Evolutionary conservation across 768 basidiomycete genomes (phyloP).

Genomic region (Suillus ampliporus): DNA sequence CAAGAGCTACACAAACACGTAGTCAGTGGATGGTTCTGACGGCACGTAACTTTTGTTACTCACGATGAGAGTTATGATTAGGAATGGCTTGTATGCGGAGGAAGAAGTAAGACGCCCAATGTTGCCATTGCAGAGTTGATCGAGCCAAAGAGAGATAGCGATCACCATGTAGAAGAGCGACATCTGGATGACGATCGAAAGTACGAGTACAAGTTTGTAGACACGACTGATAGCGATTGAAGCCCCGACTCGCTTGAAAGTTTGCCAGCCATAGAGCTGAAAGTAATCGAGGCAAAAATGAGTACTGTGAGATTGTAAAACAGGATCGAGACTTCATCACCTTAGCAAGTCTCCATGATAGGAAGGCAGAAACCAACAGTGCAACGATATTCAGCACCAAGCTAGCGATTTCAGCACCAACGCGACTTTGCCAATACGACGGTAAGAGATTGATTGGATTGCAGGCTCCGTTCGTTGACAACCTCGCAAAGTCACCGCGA

Average conservation of each 20-base stretch:
- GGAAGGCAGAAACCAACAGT: slow-evolving; percentile 61
- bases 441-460: slow-evolving; percentile 57
- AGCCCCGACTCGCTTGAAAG: slow-evolving; percentile 85
- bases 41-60: slow-evolving; percentile 34
- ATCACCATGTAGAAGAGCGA: slow-evolving; percentile 77
- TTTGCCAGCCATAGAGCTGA: slow-evolving; percentile 84
- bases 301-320: slow-evolving; percentile 1
- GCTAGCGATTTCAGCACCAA: slow-evolving; percentile 65
- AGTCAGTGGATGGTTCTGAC: slow-evolving; percentile 8
- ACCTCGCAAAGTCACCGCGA: slow-evolving; percentile 55
- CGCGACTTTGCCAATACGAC: slow-evolving; percentile 67
- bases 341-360: slow-evolving; percentile 80
- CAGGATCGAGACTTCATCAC: slow-evolving; percentile 39
- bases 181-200: slow-evolving; percentile 79
- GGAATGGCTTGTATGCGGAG: slow-evolving; percentile 57
- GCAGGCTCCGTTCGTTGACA: slow-evolving; percentile 73
- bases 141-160: slow-evolving; percentile 76
- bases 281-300: neutral
- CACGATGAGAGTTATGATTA: slow-evolving; percentile 64
- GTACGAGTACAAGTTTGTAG: slow-evolving; percentile 71
- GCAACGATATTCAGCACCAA: slow-evolving; percentile 66
- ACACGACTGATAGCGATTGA: slow-evolving; percentile 73
- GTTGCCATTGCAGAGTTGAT: slow-evolving; percentile 71
- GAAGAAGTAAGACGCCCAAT: slow-evolving; percentile 59
- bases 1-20: slow-evolving; percentile 51